A percentile compares a stretch with the other conserved stretches of the same genome.
Evolutionary conservation across 73 alveolate species (phyloP).

Genomic region (Paramecium primaurelia): DNA sequence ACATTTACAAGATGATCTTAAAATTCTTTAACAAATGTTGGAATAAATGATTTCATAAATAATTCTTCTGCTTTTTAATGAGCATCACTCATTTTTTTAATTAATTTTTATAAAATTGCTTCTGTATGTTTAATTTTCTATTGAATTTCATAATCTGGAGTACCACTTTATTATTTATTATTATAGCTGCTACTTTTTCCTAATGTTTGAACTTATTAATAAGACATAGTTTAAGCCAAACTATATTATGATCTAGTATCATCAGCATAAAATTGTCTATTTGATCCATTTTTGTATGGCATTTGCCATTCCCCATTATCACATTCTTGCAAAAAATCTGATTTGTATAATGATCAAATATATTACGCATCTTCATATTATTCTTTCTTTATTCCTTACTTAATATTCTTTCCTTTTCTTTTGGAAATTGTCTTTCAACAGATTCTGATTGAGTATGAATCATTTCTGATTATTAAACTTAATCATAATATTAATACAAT

Average conservation of each 20-base stretch:
- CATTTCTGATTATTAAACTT: neutral
- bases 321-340: neutral
- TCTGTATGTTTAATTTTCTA: neutral
- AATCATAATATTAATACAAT: neutral
- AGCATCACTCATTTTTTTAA: neutral
- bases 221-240: neutral
- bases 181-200: neutral
- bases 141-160: neutral
- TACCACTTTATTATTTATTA: neutral
- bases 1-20: neutral
- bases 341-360: neutral
- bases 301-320: neutral
- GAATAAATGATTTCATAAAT: neutral
- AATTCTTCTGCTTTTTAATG: neutral
- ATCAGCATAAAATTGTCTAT: neutral
- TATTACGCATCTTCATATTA: neutral
- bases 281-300: neutral
- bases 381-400: neutral
- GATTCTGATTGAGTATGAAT: neutral
- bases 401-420: neutral
- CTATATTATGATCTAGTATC: neutral
- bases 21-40: neutral
- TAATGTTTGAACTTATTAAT: neutral
- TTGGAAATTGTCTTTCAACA: neutral
- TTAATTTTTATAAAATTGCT: neutral